Base-by-base conservation (phyloP, 2,329 filamentous ascomycete species). In the Alternaria postmessia region DNA sequence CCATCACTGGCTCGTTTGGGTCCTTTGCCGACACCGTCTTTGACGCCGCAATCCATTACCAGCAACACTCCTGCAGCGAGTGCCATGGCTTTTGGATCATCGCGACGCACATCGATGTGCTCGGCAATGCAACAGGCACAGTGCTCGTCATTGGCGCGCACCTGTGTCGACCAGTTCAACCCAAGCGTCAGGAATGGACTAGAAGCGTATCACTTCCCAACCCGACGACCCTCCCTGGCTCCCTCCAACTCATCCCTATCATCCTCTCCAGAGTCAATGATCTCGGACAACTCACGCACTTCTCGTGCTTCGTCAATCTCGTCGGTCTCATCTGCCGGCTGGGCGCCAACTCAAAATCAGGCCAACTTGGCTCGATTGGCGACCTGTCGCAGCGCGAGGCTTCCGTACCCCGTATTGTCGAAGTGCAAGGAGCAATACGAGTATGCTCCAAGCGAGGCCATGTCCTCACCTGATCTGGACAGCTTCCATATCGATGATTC, bases 201-300 rank as follows among this genome's bases (percentile, higher is more conserved):
- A 43, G 83, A 85, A 69, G 80, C 81, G 18, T 83, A 83, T 63
- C 82, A 80, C 65, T 75, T 77, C 61, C 72, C 75, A n/a, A 78
- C 76, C 52, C 78, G 81, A 63, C 82, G 75, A 66, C 80, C 75
- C 61, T 84, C 81, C 66, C 77, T 80, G 79, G 83, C 82, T 75
- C 69, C 83, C 71, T 86, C 83, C 61, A 75, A 83, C 64, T 81
- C 82, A 57, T 84, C 75, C 28, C 83, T 84, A 22, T 81, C 82
- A 26, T 87, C 85, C 4, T 85, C 82, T 76, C 87, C 87, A n/a
- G 87, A 88, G 64, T 89, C 87, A 34, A 87, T 88, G 83, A 77
- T 88, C 36, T 88, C 86, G 28, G 87, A 89, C 72, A 81, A 81
- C 55, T 86, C 85, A 14, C 79, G 86, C 61, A 86, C 85, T 57